These are phyloP conservation scores for Brasenia schreberi DNA, from an alignment of 164 flowering plant species.

Conservation along the genomic window DNA sequence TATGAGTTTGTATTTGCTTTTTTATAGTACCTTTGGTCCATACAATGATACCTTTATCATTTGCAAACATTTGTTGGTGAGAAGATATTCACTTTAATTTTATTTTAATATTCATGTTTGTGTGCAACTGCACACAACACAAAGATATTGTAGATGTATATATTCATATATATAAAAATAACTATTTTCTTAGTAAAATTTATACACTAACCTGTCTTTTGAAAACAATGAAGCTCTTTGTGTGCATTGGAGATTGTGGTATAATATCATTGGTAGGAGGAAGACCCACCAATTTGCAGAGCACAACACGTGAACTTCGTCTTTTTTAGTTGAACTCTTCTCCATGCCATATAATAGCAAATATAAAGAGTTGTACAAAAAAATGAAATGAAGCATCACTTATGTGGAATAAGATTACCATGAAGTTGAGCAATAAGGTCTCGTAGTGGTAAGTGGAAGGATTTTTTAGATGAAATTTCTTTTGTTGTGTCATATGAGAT, in stretches of 20 bases:
- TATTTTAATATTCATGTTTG: too few species aligned
- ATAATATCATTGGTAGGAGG: slow-evolving; percentile 53
- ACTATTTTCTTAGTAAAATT: too few species aligned
- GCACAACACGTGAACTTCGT: slow-evolving; percentile 23
- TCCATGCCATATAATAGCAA: too few species aligned
- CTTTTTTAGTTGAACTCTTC: too few species aligned
- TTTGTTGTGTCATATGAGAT: slow-evolving; percentile 46
- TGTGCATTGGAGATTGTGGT: slow-evolving; percentile 58
- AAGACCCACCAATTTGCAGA: slow-evolving; percentile 40
- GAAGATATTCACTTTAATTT: too few species aligned
- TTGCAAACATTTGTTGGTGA: too few species aligned
- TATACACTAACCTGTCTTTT: slow-evolving; percentile 27
- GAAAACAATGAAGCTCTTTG: slow-evolving; percentile 43
- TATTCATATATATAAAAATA: too few species aligned
- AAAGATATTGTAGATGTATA: too few species aligned
- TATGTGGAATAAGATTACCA: slow-evolving; percentile 16
- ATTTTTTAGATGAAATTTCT: slow-evolving; percentile 39
- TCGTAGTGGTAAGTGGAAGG: slow-evolving; percentile 49
- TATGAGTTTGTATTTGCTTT: too few species aligned
- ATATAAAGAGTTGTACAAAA: background rate
- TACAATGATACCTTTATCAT: too few species aligned
- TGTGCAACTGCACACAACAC: too few species aligned
- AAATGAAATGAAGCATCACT: background rate
- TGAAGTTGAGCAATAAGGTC: slow-evolving; percentile 31
- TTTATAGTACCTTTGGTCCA: too few species aligned